Evolutionary conservation across 495 filamentous ascomycete species (phyloP).

Genomic region (Neohortaea acidophila): DNA sequence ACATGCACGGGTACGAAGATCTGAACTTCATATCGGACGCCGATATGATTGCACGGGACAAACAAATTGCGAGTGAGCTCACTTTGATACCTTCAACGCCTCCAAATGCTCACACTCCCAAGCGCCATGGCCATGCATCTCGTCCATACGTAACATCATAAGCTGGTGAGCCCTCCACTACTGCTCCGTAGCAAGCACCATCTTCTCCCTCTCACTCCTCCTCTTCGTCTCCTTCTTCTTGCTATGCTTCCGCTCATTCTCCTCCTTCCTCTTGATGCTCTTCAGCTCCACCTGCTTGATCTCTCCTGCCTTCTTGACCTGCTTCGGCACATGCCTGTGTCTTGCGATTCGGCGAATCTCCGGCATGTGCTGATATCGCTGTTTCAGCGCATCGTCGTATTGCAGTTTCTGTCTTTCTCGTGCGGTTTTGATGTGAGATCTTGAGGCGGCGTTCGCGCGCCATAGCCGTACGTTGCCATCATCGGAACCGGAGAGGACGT

Average conservation of each 20-base stretch:
- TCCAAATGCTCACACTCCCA: too few relatives aligned
- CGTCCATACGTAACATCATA: too few relatives aligned
- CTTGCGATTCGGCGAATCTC: slow-evolving; percentile 81
- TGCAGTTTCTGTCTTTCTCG: slow-evolving; percentile 75
- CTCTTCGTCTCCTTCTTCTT: slow-evolving; percentile 61
- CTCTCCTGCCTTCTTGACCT: slow-evolving; percentile 91
- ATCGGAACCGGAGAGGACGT: slow-evolving; percentile 72
- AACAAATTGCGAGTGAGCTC: too few relatives aligned
- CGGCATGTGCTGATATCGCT: slow-evolving; percentile 87
- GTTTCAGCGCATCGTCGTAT: slow-evolving; percentile 71
- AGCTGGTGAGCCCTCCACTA: too few relatives aligned
- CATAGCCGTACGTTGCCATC: slow-evolving; percentile 91
- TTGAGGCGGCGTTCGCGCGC: slow-evolving; percentile 73
- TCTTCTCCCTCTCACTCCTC: slow-evolving; percentile 80
- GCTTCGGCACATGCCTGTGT: slow-evolving; percentile 83
- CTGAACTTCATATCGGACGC: too few relatives aligned
- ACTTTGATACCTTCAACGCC: too few relatives aligned
- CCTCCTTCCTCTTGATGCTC: slow-evolving; percentile 73
- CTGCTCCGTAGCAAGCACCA: slow-evolving; percentile 65
- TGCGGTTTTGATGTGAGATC: slow-evolving; percentile 71
- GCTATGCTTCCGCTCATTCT: slow-evolving; percentile 86
- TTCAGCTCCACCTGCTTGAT: slow-evolving; percentile 86
- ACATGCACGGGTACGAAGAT: too few relatives aligned
- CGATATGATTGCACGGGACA: too few relatives aligned
- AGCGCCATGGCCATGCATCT: too few relatives aligned